A percentile compares a stretch with the other conserved stretches of the same genome.
Evolutionary conservation across 2,329 filamentous ascomycete species (phyloP).

Genomic region (Ophiostoma ips): DNA sequence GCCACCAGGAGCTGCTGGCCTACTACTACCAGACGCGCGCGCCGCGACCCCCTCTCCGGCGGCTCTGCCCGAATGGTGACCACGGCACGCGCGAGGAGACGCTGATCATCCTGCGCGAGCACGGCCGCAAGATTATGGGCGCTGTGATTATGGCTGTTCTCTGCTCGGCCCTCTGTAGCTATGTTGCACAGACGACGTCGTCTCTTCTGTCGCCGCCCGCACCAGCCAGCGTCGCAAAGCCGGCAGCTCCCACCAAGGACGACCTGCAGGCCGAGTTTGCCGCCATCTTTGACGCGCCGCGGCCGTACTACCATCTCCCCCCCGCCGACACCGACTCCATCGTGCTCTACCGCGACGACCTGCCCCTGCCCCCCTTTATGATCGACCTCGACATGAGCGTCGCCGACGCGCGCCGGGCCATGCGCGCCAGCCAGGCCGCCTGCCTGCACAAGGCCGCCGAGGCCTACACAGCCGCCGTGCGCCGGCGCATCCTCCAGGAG

Average conservation of each 20-base stretch:
- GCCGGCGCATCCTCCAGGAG: not conserved
- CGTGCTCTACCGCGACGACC: not conserved
- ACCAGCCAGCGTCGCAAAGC: no score
- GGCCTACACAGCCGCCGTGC: not conserved
- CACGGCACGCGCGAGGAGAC: conserved; percentile 5
- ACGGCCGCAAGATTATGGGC: not conserved
- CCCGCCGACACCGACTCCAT: not conserved
- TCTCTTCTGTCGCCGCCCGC: not conserved
- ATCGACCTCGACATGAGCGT: not conserved
- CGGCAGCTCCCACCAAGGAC: not conserved
- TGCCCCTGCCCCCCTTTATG: not conserved
- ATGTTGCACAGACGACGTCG: not conserved
- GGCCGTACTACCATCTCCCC: not conserved
- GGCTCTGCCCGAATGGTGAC: conserved; percentile 7
- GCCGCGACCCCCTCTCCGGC: not conserved
- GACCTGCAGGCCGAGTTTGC: not conserved
- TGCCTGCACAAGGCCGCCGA: not conserved
- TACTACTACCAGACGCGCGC: not conserved
- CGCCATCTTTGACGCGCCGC: not conserved
- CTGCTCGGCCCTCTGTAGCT: not conserved
- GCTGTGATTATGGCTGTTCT: not conserved
- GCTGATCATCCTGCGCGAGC: conserved; percentile 2
- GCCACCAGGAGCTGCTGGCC: not conserved
- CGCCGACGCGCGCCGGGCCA: not conserved
- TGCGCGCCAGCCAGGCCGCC: not conserved